Base-by-base conservation (phyloP, 2,329 filamentous ascomycete species). In the Atkinsonella hypoxylon region DNA sequence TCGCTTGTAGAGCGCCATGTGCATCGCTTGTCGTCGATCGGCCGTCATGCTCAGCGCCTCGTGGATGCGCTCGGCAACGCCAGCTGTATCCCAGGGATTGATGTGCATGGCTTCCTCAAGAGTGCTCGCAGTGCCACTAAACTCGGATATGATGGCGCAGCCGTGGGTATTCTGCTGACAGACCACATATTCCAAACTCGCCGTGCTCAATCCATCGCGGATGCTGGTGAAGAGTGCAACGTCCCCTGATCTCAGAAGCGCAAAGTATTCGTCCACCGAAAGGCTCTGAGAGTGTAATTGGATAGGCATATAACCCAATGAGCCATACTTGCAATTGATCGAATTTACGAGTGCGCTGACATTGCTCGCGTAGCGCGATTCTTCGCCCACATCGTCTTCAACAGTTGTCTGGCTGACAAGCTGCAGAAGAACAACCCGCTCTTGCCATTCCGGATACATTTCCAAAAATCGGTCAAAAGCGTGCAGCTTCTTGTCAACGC, bases 131-230 rank as follows among this genome's bases (percentile, higher is more conserved):
- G 91, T 96, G 52, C 91, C 91, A 54, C 89, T 95, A 67, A 96
- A 96, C 65, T 97, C 91, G 8, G 91, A 96, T n/a, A 97, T 78
- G 56, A 97, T 95, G 45, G 96, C 73, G 2, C 90, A 91, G 1
- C 90, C 87, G 57, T 90, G 82, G 50, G 82, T 82, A 56, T 91
- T 85, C 61, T 88, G 85, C 67, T 97, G 91, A 65, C 89, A 94
- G 52, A 95, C 79, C 51, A 96, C 82, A 64, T 95, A 97, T 68
- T 96, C 91, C 58, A 96, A 73, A 63, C 89, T 91, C n/a, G 90
- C 95, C 0, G 90, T 95, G 72, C 95, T 96, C 89, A 96, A 95
- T 51, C 91, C 90, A 64, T 96, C 91, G 51, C 91, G 81, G 22
- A 96, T 89, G 59, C 88, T 95, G 10, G 91, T 96, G 66, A 96